Conservation (phyloP, 441 rosid species). For the Biscutella auriculata region DNA sequence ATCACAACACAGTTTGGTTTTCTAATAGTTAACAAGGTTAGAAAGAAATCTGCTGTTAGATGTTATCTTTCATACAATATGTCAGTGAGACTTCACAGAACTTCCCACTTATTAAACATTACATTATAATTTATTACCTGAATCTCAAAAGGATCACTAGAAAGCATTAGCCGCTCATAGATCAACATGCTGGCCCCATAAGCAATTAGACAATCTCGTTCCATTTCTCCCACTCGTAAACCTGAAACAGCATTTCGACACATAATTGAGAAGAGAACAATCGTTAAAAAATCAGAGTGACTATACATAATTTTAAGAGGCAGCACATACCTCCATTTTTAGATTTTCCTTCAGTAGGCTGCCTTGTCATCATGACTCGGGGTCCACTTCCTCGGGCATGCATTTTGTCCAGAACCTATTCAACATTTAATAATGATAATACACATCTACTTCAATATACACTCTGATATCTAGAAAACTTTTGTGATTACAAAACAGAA, state of each 20-base stretch:
- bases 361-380: slow-evolving; percentile 80
- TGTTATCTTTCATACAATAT: not conserved
- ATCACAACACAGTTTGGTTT: not conserved
- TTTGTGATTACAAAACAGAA: not conserved
- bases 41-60: not conserved
- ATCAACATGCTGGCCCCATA: slow-evolving; percentile 96
- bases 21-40: not conserved
- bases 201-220: slow-evolving; percentile 89
- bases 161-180: slow-evolving; percentile 78
- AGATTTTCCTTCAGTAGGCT: slow-evolving; percentile 95
- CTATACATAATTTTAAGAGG: not conserved
- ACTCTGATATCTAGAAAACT: not conserved
- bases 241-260: slow-evolving; percentile 30
- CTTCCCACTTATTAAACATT: not conserved
- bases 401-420: slow-evolving; percentile 58
- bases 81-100: not conserved
- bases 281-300: not conserved
- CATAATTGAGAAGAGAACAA: not conserved
- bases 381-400: slow-evolving; percentile 97
- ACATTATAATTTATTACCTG: slow-evolving; percentile 40
- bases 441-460: not conserved
- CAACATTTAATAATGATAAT: not conserved
- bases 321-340: slow-evolving; percentile 68
- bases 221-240: slow-evolving; percentile 96
- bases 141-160: slow-evolving; percentile 94